A percentile compares a stretch with the other conserved stretches of the same genome.
These are phyloP conservation scores for Brassica incana DNA, from an alignment of 345 rosid species.

Conservation along the genomic window DNA sequence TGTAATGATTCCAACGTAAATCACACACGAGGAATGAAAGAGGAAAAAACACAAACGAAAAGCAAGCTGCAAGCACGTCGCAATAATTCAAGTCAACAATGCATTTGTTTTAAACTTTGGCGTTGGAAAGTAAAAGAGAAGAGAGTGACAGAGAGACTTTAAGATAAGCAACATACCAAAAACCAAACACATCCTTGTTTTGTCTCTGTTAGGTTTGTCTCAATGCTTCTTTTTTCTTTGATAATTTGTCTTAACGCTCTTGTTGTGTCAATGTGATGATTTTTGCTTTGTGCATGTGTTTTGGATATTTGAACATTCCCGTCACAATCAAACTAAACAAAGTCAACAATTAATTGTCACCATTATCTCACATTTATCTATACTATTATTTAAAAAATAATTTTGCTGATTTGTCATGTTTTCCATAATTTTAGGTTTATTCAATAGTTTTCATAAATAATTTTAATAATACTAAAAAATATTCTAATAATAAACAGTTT, in stretches of 20 bases:
- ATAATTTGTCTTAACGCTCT: too few species aligned
- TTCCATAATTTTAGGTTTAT: too few species aligned
- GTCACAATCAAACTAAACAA: conserved; percentile 19
- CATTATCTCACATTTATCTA: neutral
- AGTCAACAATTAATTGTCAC: conserved; percentile 27
- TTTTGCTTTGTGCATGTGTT: conserved; percentile 30
- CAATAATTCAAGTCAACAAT: conserved; percentile 17
- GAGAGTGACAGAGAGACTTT: conserved; percentile 35
- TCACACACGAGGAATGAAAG: neutral
- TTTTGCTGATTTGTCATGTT: too few species aligned
- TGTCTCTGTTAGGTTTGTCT: conserved; percentile 29
- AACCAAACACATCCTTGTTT: conserved; percentile 23
- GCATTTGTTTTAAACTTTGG: conserved; percentile 24
- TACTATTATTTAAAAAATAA: too few species aligned
- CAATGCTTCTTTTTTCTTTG: too few species aligned
- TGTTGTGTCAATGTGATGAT: conserved; percentile 32
- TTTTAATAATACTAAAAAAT: too few species aligned
- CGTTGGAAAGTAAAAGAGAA: conserved; percentile 30
- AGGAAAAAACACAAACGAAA: neutral
- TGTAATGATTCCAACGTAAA: conserved; percentile 18
- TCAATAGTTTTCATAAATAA: too few species aligned
- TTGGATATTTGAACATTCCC: conserved; percentile 34
- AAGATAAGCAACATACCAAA: conserved; percentile 21
- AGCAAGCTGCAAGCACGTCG: conserved; percentile 21
- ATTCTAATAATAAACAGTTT: too few species aligned